These are phyloP conservation scores for Saccharomycopsis guyanensis DNA, from an alignment of 805 yeast genomes.

Conservation along the genomic window DNA sequence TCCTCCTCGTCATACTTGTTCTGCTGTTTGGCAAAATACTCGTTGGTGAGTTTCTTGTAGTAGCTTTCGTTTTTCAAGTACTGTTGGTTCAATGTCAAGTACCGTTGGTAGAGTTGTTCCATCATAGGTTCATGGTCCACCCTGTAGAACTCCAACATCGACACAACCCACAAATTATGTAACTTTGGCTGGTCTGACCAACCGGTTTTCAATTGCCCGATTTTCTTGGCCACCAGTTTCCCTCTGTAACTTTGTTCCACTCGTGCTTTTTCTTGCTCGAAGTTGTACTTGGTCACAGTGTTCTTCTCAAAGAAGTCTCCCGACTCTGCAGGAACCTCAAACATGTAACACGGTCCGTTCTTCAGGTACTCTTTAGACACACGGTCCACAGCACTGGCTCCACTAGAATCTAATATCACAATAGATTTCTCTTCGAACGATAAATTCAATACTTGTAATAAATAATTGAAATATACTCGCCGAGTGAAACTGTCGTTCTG, in stretches of 20 bases:
- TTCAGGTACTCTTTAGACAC: neutral
- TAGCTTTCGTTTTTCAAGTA: neutral
- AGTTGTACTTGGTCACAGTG: neutral
- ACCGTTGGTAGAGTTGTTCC: slow-evolving; percentile 1
- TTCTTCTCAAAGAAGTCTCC: neutral
- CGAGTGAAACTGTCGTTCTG: neutral
- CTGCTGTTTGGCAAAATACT: slow-evolving; percentile 17
- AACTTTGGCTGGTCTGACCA: neutral
- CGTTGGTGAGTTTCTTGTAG: neutral
- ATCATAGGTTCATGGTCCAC: neutral
- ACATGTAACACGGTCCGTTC: slow-evolving; percentile 10
- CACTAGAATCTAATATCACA: neutral
- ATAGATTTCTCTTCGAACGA: slow-evolving; percentile 3
- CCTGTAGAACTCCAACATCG: slow-evolving; percentile 9
- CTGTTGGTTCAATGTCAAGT: slow-evolving; percentile 1
- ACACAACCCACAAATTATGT: slow-evolving; percentile 7
- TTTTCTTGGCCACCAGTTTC: neutral
- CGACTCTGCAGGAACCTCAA: neutral
- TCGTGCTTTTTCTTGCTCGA: neutral
- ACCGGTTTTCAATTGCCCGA: neutral
- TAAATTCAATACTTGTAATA: slow-evolving; percentile 6
- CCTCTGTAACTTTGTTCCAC: neutral
- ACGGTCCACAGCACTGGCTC: neutral
- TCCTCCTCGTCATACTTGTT: slow-evolving; percentile 28
- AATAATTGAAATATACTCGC: slow-evolving; percentile 5